Evolutionary conservation across 352 stramenopile genomes (phyloP), one percentile per base, ranked within the genome.

Genomic region (Pythium scleroteichum): DNA sequence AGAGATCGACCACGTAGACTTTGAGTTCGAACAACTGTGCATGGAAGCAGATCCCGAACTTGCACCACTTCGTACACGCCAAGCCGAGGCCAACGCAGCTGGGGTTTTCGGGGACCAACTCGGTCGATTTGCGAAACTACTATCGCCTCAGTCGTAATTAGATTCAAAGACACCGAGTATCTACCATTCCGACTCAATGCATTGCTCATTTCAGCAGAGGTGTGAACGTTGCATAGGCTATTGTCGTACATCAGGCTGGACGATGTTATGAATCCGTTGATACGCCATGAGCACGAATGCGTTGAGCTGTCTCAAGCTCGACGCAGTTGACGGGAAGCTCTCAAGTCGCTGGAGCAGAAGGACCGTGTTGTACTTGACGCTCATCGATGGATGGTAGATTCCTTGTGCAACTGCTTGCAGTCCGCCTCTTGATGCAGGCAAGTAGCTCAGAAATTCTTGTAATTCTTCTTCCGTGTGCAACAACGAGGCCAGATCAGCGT

Each of bases 311-410:
- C 68, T 75, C 33, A 95, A 74, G 64, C 83, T 91, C 13, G 77
- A 74, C 5, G 78, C 69, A 0, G 87, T 95, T 9, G 87, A 89
- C 20, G 79, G 69, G 40, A 86, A 93, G 52, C 83, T 75, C 62
- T 95, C 87, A 24, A 94, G 74, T n/a, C 87, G 79, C 71, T 95
- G 88, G 17, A 95, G 78, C 38, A 95, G 65, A 29, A 93, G 67
- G 39, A 95, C 85, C 0, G 87, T 94, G 64, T 95, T 95, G 73
- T 94, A 82, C 68, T 95, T 94, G 66, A 95, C 84, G 35, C 85
- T 87, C 58, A 94, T 94, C 2, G 81, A 93, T 23, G 83, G 59
- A 61, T 95, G 87, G 49, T 94, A 95, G 20, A 95, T 90, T 14
- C 87, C 87, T 53, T 94, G 85, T 7, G 87, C 87, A 52, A 95